These are phyloP conservation scores for Fusarium abutilonis DNA, from an alignment of 2,329 filamentous ascomycete genomes.

Conservation along the genomic window DNA sequence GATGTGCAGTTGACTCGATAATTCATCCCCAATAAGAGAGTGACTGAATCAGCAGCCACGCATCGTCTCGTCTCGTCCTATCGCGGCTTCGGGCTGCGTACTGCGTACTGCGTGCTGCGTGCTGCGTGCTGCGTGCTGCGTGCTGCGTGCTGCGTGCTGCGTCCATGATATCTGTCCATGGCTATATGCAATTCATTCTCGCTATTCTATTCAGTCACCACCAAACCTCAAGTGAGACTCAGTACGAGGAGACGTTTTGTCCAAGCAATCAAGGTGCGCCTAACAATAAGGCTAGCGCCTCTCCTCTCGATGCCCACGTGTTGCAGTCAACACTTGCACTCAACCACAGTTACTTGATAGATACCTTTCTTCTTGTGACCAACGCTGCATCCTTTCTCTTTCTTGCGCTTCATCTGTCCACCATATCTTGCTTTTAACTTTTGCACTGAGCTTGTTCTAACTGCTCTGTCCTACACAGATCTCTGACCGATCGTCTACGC, in stretches of 20 bases:
- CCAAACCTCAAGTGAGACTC: constrained; percentile 30
- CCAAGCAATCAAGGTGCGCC: constrained; percentile 9
- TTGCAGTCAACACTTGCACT: constrained; percentile 9
- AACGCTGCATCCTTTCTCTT: constrained; percentile 1
- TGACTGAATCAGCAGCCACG: constrained; percentile 42
- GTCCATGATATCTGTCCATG: constrained; percentile 13
- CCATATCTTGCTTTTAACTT: not conserved
- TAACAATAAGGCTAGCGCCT: constrained; percentile 21
- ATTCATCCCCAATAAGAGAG: constrained; percentile 22
- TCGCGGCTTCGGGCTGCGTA: not conserved
- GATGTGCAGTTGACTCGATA: constrained; percentile 1
- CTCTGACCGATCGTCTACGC: constrained; percentile 34
- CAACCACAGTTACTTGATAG: constrained; percentile 17
- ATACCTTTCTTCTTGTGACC: constrained; percentile 2
- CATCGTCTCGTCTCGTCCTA: constrained; percentile 1
- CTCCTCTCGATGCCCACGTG: constrained; percentile 15
- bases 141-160: too few species aligned
- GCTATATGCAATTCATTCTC: constrained; percentile 26
- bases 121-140: too few species aligned
- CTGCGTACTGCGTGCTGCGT: too few species aligned
- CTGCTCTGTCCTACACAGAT: constrained; percentile 37
- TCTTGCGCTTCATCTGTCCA: constrained; percentile 20
- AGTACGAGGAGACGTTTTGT: not conserved
- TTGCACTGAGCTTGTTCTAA: constrained; percentile 35
- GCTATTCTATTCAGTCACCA: constrained; percentile 13